These are phyloP conservation scores for Fusarium illudens DNA, from an alignment of 2,329 filamentous ascomycete species.

Conservation along the genomic window DNA sequence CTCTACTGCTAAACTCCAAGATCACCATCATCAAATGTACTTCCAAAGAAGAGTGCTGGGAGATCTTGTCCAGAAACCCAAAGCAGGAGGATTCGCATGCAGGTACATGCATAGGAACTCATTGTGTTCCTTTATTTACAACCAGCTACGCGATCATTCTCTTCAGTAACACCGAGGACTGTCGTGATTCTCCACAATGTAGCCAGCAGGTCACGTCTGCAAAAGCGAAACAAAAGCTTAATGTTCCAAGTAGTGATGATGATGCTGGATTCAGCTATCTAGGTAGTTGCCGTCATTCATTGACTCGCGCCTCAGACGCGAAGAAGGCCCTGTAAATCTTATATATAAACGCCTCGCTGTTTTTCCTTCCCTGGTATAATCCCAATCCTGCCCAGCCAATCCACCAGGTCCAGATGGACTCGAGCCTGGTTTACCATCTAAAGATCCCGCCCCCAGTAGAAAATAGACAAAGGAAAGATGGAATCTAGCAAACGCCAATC, in stretches of 20 bases:
- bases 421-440: slow-evolving; percentile 6
- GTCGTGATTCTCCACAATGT: too few relatives aligned
- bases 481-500: slow-evolving; percentile 10
- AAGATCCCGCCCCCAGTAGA: background rate
- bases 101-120: background rate
- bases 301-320: slow-evolving; percentile 24
- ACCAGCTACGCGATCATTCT: background rate
- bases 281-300: slow-evolving; percentile 14
- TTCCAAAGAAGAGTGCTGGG: background rate
- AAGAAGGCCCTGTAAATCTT: slow-evolving; percentile 20
- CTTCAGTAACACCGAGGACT: background rate
- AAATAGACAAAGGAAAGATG: slow-evolving; percentile 25
- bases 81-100: background rate
- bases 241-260: background rate
- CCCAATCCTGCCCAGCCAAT: slow-evolving; percentile 8
- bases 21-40: background rate
- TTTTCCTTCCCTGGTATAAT: slow-evolving; percentile 32
- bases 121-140: background rate
- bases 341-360: slow-evolving; percentile 36
- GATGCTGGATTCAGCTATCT: slow-evolving; percentile 13
- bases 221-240: background rate
- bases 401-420: slow-evolving; percentile 4
- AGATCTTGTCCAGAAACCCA: background rate
- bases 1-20: background rate
- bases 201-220: background rate